Base-by-base conservation (phyloP, 192 early-diverging fungal genomes). In the Coemansia erecta region DNA sequence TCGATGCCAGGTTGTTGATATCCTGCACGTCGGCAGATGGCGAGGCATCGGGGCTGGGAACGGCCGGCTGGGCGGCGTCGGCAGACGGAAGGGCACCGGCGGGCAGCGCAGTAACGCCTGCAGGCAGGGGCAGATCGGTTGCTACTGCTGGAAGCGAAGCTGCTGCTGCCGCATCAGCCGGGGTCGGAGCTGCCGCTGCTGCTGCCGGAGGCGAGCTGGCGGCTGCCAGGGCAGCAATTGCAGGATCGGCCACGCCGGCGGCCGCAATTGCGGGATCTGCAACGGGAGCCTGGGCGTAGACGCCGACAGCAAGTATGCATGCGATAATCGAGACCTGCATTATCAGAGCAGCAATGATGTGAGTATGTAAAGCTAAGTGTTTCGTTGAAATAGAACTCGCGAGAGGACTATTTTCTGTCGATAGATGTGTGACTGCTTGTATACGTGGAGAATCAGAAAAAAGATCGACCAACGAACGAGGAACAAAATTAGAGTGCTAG, bases 241-340 rank as follows among this genome's bases (percentile, higher is more conserved):
- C 66, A 13, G 41, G 33, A 7, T 42, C 45, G 22, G 13, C 58
- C 13, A 63, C 47, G 12, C 22, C 54, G 33, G 42, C 21, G 0
- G 35, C 39, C 1, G 19, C 52, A 19, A 24, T 44, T 2, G 57
- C 53, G 2, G 58, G 33, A 40, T 53, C 52, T 18, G 35, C 31
- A 4, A 12, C 35, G 3, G 52, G 60, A 21, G 11, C 57, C 53
- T 77, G 73, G n/a, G 63, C 64, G 51, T 66, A 50, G 17, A 50
- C 73, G 35, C 64, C 47, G 18, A 56, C 61, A 3, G 60, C 60
- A 44, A 77, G 53, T 42, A 70, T 23, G 19, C 50, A 65, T 19
- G 50, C 73, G 56, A 64, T 35, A 8, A 66, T 19, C 18, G 64
- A 47, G 53, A 70, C 42, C 61, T 67, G 60, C 73, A 77, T 73